A percentile compares a stretch with the other conserved stretches of the same genome.
Conservation (phyloP, 2,329 filamentous ascomycete genomes). For the Diplodia corticola region DNA sequence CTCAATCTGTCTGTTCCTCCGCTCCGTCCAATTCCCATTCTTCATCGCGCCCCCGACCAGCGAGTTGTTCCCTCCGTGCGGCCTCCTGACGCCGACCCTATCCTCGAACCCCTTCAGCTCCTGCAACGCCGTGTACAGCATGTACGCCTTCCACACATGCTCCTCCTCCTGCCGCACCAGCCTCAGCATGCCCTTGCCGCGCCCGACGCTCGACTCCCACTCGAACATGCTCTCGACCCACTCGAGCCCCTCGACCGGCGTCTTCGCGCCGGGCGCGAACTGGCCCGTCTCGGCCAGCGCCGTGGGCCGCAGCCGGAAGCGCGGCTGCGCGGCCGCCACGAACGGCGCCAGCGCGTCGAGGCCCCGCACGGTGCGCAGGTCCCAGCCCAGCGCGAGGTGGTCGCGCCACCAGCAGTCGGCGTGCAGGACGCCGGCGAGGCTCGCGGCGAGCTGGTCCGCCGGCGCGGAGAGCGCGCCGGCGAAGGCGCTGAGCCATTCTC, state of each 20-base stretch:
- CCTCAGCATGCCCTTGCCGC: slow-evolving; percentile 58
- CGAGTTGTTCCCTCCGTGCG: slow-evolving; percentile 64
- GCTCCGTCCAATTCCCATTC: slow-evolving; percentile 47
- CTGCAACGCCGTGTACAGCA: slow-evolving; percentile 61
- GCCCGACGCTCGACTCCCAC: slow-evolving; percentile 55
- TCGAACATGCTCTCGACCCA: slow-evolving; percentile 60
- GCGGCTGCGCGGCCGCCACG: slow-evolving; percentile 37
- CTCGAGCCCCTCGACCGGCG: slow-evolving; percentile 54
- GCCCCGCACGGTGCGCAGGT: slow-evolving; percentile 54
- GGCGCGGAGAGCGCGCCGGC: slow-evolving; percentile 27
- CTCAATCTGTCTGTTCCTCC: slow-evolving; percentile 34
- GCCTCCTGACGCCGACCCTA: slow-evolving; percentile 47
- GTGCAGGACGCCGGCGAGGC: slow-evolving; percentile 41
- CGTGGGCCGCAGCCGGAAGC: slow-evolving; percentile 42
- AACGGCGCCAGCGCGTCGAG: slow-evolving; percentile 44
- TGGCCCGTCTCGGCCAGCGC: slow-evolving; percentile 46
- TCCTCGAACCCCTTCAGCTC: slow-evolving; percentile 59
- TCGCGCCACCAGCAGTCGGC: slow-evolving; percentile 59
- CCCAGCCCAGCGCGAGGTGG: slow-evolving; percentile 59
- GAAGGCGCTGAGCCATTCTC: slow-evolving; percentile 35
- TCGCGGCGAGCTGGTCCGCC: slow-evolving; percentile 26
- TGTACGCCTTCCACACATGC: slow-evolving; percentile 68
- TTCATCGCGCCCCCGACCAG: slow-evolving; percentile 54
- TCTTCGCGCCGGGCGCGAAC: slow-evolving; percentile 45
- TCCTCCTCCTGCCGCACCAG: slow-evolving; percentile 47